These are phyloP conservation scores for Kurtzmaniella quercitrusa DNA, from an alignment of 1,139 yeast genomes.

Conservation along the genomic window DNA sequence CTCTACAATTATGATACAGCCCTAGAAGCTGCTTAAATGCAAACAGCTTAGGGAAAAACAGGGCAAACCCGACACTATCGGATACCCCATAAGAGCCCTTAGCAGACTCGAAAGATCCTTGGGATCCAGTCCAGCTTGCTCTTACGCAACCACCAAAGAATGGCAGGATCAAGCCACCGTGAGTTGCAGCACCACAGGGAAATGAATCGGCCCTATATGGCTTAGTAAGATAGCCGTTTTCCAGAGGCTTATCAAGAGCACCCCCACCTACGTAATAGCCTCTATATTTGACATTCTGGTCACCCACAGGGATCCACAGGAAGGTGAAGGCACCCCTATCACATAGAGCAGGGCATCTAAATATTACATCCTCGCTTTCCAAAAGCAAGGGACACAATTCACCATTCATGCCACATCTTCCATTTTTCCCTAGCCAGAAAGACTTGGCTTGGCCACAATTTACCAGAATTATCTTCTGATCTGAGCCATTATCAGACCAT, in stretches of 20 bases:
- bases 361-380: conserved; percentile 42
- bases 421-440: conserved; percentile 74
- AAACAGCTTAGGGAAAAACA: conserved; percentile 74
- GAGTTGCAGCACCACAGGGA: conserved; percentile 88
- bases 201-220: conserved; percentile 88
- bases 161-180: conserved; percentile 75
- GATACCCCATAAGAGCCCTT: conserved; percentile 48
- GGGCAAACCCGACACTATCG: conserved; percentile 58
- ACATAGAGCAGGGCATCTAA: conserved; percentile 89
- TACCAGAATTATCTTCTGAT: conserved; percentile 12
- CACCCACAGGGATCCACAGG: conserved; percentile 75
- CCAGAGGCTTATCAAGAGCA: conserved; percentile 13
- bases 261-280: conserved; percentile 82
- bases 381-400: conserved; percentile 48
- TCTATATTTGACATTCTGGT: conserved; percentile 59
- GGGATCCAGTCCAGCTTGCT: conserved; percentile 55
- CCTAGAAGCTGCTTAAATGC: conserved; percentile 39
- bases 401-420: conserved; percentile 72
- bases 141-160: conserved; percentile 78
- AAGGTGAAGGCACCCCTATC: conserved; percentile 74
- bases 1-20: conserved; percentile 49
- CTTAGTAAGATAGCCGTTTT: conserved; percentile 26
- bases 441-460: conserved; percentile 16
- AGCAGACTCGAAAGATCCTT: conserved; percentile 41
- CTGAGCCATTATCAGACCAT: not conserved